phyloP scores from a whole-genome alignment of 2,329 filamentous ascomycete genomes.

The Trichoderma harzianum region DNA sequence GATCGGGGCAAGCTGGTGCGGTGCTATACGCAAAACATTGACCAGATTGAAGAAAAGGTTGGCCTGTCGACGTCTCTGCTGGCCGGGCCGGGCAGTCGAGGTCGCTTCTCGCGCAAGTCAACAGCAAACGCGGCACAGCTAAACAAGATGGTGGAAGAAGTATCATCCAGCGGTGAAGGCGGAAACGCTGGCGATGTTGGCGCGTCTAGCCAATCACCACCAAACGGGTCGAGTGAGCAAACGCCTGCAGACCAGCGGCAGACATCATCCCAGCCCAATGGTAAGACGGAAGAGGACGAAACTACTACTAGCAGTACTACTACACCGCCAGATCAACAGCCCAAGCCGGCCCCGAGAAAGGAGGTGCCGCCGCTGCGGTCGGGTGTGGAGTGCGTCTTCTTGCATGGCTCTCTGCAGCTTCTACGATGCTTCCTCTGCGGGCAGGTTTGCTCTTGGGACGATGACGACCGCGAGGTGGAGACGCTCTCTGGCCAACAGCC shows the following conservation, averaged over 20 bases:
- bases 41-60: slow-evolving; percentile 68
- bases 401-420: slow-evolving; percentile 65
- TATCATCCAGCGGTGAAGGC: slow-evolving; percentile 23
- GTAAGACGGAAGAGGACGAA: slow-evolving; percentile 22
- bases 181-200: neutral
- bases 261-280: neutral
- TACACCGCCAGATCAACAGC: slow-evolving; percentile 19
- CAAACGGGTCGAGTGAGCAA: slow-evolving; percentile 16
- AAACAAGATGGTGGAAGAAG: slow-evolving; percentile 38
- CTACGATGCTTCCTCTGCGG: slow-evolving; percentile 63
- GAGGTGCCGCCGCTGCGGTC: slow-evolving; percentile 29
- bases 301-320: neutral
- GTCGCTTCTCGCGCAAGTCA: slow-evolving; percentile 54
- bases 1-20: slow-evolving; percentile 66
- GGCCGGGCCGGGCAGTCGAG: slow-evolving; percentile 59
- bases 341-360: slow-evolving; percentile 24
- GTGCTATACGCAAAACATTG: slow-evolving; percentile 75
- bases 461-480: slow-evolving; percentile 50
- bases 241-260: slow-evolving; percentile 9
- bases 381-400: slow-evolving; percentile 64
- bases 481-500: slow-evolving; percentile 64
- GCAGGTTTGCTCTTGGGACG: slow-evolving; percentile 58
- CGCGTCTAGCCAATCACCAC: slow-evolving; percentile 16
- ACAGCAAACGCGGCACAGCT: slow-evolving; percentile 34
- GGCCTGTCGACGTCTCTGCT: slow-evolving; percentile 61